A percentile compares a stretch with the other conserved stretches of the same genome.
Conservation (phyloP, 805 yeast species). For the Torulaspora microellipsoides region DNA sequence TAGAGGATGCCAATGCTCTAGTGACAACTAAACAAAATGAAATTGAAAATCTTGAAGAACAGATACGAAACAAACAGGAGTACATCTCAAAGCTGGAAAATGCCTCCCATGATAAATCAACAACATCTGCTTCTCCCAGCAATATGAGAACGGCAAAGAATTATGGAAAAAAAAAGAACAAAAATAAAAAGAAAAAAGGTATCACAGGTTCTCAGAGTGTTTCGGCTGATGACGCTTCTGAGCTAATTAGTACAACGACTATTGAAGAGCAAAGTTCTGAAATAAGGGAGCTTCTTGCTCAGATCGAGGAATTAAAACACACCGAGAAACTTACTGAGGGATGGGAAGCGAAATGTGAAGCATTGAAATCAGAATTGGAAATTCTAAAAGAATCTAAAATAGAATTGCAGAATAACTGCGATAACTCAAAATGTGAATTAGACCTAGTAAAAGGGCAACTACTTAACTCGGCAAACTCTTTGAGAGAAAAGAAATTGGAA, state of each 20-base stretch:
- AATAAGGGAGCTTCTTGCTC: constrained; percentile 12
- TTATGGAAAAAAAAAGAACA: constrained; percentile 6
- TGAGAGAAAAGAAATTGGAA: constrained; percentile 53
- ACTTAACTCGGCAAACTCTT: constrained; percentile 23
- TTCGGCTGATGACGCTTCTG: neutral
- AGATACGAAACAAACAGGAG: constrained; percentile 3
- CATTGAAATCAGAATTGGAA: constrained; percentile 12
- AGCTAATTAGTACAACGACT: neutral
- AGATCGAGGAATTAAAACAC: constrained; percentile 16
- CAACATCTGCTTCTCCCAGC: neutral
- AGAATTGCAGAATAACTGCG: constrained; percentile 3
- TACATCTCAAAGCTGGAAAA: neutral
- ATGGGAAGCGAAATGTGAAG: constrained; percentile 20
- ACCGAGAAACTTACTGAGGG: constrained; percentile 12
- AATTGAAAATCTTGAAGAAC: constrained; percentile 1
- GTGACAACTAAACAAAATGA: constrained; percentile 1
- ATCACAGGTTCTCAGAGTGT: neutral
- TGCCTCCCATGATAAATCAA: neutral
- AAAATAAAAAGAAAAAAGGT: constrained; percentile 6
- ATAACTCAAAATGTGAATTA: constrained; percentile 11
- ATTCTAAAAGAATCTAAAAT: constrained; percentile 1
- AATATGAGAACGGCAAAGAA: neutral
- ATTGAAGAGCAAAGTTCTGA: constrained; percentile 5
- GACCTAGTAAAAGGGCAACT: constrained; percentile 20
- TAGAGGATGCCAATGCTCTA: neutral